phyloP scores from a whole-genome alignment of 768 basidiomycete genomes.

The Symmetrospora coprosmae region DNA sequence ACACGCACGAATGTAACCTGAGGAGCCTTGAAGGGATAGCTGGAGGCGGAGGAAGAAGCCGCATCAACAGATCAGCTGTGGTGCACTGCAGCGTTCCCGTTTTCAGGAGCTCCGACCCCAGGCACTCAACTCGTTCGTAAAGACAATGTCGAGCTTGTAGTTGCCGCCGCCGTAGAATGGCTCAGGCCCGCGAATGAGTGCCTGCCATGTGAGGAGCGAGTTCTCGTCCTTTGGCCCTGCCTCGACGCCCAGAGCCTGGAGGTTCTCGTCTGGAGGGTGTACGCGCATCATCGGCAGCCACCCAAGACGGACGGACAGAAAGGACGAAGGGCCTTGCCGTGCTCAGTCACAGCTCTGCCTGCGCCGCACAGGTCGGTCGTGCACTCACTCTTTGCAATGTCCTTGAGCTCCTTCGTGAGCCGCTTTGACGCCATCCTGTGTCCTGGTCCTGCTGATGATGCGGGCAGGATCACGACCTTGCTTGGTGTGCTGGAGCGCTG shows the following conservation, averaged over 20 bases:
- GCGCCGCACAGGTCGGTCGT: neutral
- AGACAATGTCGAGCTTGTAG: conserved; percentile 13
- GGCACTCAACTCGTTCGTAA: neutral
- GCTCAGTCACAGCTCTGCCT: neutral
- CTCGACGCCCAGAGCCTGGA: conserved; percentile 2
- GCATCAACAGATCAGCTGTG: neutral
- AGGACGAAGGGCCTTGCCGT: neutral
- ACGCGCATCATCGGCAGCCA: no score
- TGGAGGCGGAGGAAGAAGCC: neutral
- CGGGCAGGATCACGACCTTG: no score
- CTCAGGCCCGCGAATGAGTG: conserved; percentile 7
- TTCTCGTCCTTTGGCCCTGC: conserved; percentile 15
- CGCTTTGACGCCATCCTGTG: conserved; percentile 4
- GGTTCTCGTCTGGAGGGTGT: conserved; percentile 6
- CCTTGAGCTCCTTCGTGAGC: conserved; percentile 12
- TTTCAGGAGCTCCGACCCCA: no score
- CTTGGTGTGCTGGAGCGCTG: no score
- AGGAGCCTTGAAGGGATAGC: conserved; percentile 20
- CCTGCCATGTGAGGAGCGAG: conserved; percentile 2
- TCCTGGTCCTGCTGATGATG: no score
- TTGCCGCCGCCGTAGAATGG: conserved; percentile 20
- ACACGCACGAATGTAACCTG: neutral
- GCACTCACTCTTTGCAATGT: conserved; percentile 13
- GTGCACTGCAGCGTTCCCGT: no score
- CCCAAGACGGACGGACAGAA: no score